phyloP scores from a whole-genome alignment of 2,329 filamentous ascomycete genomes.

The Sclerotinia borealis region DNA sequence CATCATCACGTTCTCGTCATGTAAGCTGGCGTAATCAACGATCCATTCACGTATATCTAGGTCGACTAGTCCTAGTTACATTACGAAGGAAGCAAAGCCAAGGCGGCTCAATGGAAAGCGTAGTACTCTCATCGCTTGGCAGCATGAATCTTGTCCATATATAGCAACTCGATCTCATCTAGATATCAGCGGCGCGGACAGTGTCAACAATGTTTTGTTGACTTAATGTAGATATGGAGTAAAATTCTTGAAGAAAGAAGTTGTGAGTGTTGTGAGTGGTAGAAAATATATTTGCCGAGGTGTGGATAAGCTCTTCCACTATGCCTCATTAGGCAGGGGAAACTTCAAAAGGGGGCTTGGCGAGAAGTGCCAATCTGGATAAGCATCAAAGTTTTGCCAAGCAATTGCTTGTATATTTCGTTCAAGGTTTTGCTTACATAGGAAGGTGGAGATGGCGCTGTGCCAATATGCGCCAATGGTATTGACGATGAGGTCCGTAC shows the following conservation, averaged over 20 bases:
- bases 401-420: background rate
- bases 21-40: background rate
- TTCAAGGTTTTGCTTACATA: background rate
- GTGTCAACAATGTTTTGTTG: background rate
- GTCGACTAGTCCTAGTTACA: background rate
- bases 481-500: background rate
- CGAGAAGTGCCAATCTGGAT: background rate
- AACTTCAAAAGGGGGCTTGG: background rate
- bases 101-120: background rate
- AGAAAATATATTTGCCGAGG: background rate
- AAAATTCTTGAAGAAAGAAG: background rate
- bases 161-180: background rate
- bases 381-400: background rate
- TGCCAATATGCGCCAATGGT: constrained; percentile 2
- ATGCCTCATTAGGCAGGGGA: background rate
- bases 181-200: background rate
- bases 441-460: constrained; percentile 3
- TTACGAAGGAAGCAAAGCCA: background rate
- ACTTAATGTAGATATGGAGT: background rate
- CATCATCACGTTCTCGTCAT: background rate
- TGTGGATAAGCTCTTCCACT: background rate
- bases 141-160: background rate
- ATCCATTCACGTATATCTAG: background rate
- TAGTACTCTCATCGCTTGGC: background rate
- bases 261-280: background rate